Base-by-base conservation (phyloP, 2,329 filamentous ascomycete species). In the Aspergillus versicolor region DNA sequence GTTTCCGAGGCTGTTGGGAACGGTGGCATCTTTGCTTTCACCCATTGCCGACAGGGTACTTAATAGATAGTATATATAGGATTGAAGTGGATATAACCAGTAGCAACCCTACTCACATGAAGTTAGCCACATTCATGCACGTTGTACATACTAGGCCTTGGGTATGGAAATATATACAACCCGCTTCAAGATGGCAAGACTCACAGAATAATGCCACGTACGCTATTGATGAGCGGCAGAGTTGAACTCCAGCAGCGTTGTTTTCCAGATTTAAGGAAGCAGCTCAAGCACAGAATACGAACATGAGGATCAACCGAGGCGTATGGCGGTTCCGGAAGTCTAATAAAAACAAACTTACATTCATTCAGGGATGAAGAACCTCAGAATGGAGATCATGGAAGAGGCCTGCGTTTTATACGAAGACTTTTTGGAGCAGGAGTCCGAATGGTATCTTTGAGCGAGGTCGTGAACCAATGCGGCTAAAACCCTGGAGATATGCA, bases 1-100 rank as follows among this genome's bases (percentile, higher is more conserved):
- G 30, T 68, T 67, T 43, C 70, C 70, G 27, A 76, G 61, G 48
- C 73, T 72, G 56, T 72, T 66, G 34, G 64, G 57, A 24, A 67
- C 52, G n/a, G 61, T 57, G n/a, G 54, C 50, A n/a, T 61, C 55
- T 47, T 59, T 56, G 15, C 60, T 41, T 45, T 65, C 63, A 13
- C 59, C 30, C 63, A 70, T 72, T 47, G 52, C 63, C 21, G 38
- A 38, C 24, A 46, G 34, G 45, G 24, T 22, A 15, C 21, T 43
- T 27, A 42, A 21, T 22, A 43, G 11, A 13, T 42, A 32, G 27
- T 34, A 45, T 48, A 51, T 54, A 50, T 40, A 54, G 19, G 27
- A 17, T 32, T 19, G 21, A 54, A 15, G 27, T 15, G 12, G 11
- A 42, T 41, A n/a, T 21, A 54, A 12, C 40, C 34, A 42, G 22